Conservation (phyloP, 179 eudicot species). For the Beta macrorhiza region DNA sequence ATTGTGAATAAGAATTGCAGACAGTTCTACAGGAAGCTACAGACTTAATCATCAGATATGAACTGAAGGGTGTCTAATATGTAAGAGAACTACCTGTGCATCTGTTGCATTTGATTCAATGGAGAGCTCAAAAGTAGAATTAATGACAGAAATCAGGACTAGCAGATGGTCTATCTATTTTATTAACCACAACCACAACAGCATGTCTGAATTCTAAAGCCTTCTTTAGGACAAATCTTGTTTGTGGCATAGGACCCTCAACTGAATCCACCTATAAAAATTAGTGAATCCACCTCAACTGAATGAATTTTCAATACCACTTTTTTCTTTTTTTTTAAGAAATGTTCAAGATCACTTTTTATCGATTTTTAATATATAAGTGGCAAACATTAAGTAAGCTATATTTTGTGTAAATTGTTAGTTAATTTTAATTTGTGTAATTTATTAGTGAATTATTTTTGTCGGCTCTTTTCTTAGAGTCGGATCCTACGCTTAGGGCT, state of each 20-base stretch:
- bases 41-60: not conserved
- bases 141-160: conserved; percentile 86
- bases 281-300: no score
- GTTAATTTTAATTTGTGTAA: no score
- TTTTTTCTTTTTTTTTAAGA: no score
- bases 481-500: no score
- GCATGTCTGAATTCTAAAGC: conserved; percentile 97
- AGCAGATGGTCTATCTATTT: conserved; percentile 94
- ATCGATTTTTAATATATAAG: no score
- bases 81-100: conserved; percentile 67
- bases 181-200: conserved; percentile 92
- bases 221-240: conserved; percentile 94
- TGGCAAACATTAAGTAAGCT: no score
- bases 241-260: conserved; percentile 99
- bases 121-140: conserved; percentile 96
- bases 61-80: not conserved
- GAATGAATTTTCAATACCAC: not conserved
- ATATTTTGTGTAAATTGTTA: no score
- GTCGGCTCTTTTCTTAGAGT: no score
- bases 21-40: not conserved
- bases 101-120: conserved; percentile 93
- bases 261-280: conserved; percentile 6
- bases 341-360: no score
- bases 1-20: not conserved
- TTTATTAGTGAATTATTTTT: no score